Base-by-base conservation (phyloP, 257 asterid species). In the Primulina tabacum region DNA sequence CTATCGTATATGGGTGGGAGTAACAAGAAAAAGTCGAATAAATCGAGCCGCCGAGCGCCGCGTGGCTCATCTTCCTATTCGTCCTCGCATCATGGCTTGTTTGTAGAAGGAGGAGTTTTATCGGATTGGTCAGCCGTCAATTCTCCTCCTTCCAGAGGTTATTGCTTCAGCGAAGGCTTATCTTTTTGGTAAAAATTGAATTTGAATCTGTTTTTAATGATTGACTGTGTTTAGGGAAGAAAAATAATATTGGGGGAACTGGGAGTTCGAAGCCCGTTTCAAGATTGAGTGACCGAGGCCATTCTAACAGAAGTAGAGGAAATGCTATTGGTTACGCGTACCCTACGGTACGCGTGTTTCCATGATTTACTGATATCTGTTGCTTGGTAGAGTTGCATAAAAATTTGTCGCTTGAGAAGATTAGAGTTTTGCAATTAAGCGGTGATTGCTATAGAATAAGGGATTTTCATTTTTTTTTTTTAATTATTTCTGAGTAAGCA, bases 121-220 rank as follows among this genome's bases (percentile, higher is more conserved):
- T 80, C 89, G n/a, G 91, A 93, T 78, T 90, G 95, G 95, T 67
- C 86, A n/a, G 73, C 77, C 63, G 67, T 68, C 80, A 68, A 67
- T 73, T 84, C 96, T 65, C 90, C 93, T 68, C 86, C 90, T 71
- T 77, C 95, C 18, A 73, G 87, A 85, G 98, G 98, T 92, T 61
- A 62, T 55, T 62, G 18, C 21, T 55, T 68, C 24, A 21, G 10
- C 21, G 40, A 59, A 37, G 30, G 70, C 6, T 68, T 40, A 17
- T n/a, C 50, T 67, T 71, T 53, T 4, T 35, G 18, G 14, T 29
- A 53, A 24, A 1, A 53, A 57, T 30, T 32, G 24, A 20, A 26
- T 56, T 14, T 57, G 5, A 37, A 69, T 26, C 32, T 59, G 21
- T 12, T 24, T 47, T 56, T 56, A 18, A 35, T 72, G 65, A 11